Conservation (phyloP, 192 early-diverging fungal genomes). For the Ambispora gerdemannii region DNA sequence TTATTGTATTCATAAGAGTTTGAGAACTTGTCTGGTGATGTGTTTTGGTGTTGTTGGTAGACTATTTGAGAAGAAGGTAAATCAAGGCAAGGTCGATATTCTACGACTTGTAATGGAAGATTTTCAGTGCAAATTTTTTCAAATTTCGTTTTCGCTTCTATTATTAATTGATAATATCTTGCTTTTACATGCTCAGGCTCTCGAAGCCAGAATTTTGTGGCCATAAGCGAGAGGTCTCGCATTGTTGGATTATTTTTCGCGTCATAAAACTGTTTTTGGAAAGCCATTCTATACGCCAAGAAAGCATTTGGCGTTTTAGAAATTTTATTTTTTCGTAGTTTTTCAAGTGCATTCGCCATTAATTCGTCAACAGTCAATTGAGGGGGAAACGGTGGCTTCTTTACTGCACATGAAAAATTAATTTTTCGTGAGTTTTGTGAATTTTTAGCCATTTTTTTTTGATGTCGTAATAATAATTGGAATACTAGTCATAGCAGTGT, state of each 20-base stretch:
- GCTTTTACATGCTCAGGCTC: not conserved
- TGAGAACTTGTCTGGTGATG: too few species aligned
- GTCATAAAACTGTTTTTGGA: not conserved
- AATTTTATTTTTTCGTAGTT: not conserved
- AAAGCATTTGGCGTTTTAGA: not conserved
- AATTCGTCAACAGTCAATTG: not conserved
- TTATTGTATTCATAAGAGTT: too few species aligned
- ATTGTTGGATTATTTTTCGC: not conserved
- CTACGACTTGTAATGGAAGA: not conserved
- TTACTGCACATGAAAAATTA: too few species aligned
- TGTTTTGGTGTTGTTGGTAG: too few species aligned
- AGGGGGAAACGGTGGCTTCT: not conserved
- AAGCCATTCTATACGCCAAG: not conserved
- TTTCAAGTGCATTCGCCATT: not conserved
- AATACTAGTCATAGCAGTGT: too few species aligned
- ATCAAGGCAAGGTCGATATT: too few species aligned
- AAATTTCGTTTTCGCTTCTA: not conserved
- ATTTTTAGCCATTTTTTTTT: too few species aligned
- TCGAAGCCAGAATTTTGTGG: not conserved
- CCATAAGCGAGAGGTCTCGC: not conserved
- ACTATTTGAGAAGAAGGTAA: too few species aligned
- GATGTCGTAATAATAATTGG: too few species aligned
- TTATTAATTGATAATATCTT: not conserved
- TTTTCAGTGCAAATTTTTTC: not conserved
- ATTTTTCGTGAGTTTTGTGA: too few species aligned